These are phyloP conservation scores for Leccinellum albellum DNA, from an alignment of 768 basidiomycete genomes.

Conservation along the genomic window DNA sequence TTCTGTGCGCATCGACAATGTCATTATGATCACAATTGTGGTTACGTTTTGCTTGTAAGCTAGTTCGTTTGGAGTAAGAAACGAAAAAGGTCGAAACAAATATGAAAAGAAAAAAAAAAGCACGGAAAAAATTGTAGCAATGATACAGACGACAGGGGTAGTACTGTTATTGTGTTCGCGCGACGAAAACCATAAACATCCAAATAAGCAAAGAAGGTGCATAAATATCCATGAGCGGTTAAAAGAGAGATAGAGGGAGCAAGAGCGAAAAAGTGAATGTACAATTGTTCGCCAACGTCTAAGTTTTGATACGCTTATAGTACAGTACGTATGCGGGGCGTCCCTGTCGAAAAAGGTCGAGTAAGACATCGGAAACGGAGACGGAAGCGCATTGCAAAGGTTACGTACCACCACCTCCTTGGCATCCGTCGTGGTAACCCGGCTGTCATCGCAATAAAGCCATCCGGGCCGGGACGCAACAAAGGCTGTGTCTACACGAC, in stretches of 20 bases:
- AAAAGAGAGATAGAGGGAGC: not conserved
- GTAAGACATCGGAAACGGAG: slow-evolving; percentile 19
- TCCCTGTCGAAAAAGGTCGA: slow-evolving; percentile 37
- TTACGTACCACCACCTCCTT: slow-evolving; percentile 79
- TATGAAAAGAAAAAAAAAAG: not conserved
- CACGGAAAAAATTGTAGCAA: slow-evolving; percentile 16
- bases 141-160: slow-evolving; percentile 19
- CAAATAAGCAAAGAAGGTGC: not conserved
- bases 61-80: slow-evolving; percentile 12
- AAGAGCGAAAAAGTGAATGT: not conserved
- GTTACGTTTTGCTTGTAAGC: slow-evolving; percentile 29
- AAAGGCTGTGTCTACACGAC: slow-evolving; percentile 80
- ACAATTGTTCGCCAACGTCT: slow-evolving; percentile 1
- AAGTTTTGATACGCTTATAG: slow-evolving; percentile 56
- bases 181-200: slow-evolving; percentile 4
- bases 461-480: slow-evolving; percentile 84
- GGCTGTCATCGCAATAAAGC: slow-evolving; percentile 93
- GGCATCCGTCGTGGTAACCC: slow-evolving; percentile 65
- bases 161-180: slow-evolving; percentile 6
- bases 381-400: not conserved
- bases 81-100: not conserved
- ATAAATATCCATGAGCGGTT: not conserved
- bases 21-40: slow-evolving; percentile 15
- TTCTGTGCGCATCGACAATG: not conserved
- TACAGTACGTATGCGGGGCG: slow-evolving; percentile 77